These are phyloP conservation scores for Coemansia reversa DNA, from an alignment of 192 early-diverging fungal species.

Conservation along the genomic window DNA sequence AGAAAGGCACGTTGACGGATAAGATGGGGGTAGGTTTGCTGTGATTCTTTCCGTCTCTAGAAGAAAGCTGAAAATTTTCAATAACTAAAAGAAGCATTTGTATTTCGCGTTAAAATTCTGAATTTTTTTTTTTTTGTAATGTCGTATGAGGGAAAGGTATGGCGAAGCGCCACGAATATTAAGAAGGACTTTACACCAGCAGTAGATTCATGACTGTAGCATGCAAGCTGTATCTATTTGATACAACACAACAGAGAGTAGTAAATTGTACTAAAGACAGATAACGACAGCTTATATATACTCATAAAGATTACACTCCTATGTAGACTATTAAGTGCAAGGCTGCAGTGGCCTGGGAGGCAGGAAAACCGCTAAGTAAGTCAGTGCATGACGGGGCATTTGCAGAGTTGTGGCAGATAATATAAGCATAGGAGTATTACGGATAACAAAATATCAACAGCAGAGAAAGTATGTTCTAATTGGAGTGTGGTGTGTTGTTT, in stretches of 20 bases:
- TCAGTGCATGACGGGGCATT: background rate
- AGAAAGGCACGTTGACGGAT: too few species aligned
- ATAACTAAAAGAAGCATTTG: background rate
- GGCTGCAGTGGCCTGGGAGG: slow-evolving; percentile 95
- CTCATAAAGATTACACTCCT: background rate
- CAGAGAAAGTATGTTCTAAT: background rate
- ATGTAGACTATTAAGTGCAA: slow-evolving; percentile 71
- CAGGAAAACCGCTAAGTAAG: slow-evolving; percentile 88
- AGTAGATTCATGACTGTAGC: background rate
- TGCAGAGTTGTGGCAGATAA: background rate
- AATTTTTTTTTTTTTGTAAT: background rate
- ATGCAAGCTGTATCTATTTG: background rate
- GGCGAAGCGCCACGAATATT: background rate
- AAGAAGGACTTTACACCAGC: background rate
- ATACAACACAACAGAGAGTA: background rate
- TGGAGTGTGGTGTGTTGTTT: background rate
- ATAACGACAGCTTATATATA: background rate
- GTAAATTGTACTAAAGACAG: background rate
- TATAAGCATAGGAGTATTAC: background rate
- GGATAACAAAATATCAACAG: background rate
- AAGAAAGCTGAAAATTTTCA: too few species aligned
- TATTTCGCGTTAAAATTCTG: background rate
- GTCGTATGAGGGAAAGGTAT: slow-evolving; percentile 40
- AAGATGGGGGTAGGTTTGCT: too few species aligned
- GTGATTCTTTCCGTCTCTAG: too few species aligned